phyloP scores from a whole-genome alignment of 1,139 yeast genomes.

The Suhomyces atakaporum region DNA sequence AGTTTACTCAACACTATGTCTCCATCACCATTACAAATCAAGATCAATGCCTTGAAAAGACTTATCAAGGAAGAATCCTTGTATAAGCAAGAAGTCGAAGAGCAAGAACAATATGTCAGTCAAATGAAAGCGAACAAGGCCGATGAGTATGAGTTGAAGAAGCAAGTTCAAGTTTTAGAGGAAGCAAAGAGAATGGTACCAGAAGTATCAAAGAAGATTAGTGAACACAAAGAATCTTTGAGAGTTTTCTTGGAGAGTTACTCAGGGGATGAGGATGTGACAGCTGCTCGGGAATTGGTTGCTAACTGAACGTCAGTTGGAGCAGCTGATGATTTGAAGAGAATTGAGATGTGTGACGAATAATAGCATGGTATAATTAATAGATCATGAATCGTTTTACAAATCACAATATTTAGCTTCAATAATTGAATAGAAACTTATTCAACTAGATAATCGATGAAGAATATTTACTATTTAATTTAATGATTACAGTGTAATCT shows the following conservation, averaged over 20 bases:
- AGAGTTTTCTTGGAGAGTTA: constrained; percentile 36
- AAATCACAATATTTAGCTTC: too few relatives aligned
- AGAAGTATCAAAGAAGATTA: constrained; percentile 55
- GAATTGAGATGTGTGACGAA: too few relatives aligned
- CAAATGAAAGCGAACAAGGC: constrained; percentile 45
- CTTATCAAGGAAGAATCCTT: constrained; percentile 69
- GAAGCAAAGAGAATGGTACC: constrained; percentile 74
- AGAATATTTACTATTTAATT: too few relatives aligned
- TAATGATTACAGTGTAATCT: too few relatives aligned
- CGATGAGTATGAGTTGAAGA: constrained; percentile 74
- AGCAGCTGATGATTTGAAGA: too few relatives aligned
- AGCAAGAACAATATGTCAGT: constrained; percentile 55
- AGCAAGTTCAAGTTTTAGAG: constrained; percentile 59
- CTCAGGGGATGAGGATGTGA: constrained; percentile 53
- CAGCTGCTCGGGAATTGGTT: constrained; percentile 39
- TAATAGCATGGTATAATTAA: too few relatives aligned
- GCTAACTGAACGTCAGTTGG: too few relatives aligned
- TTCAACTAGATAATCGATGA: too few relatives aligned
- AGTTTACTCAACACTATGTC: constrained; percentile 48
- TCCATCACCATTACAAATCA: constrained; percentile 76
- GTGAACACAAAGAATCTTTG: constrained; percentile 50
- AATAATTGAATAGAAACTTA: too few relatives aligned
- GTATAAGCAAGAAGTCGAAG: constrained; percentile 64
- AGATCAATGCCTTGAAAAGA: constrained; percentile 71
- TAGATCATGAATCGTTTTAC: too few relatives aligned